Base-by-base conservation (phyloP, 1,139 yeast genomes). In the Zygoascus hellenicus region DNA sequence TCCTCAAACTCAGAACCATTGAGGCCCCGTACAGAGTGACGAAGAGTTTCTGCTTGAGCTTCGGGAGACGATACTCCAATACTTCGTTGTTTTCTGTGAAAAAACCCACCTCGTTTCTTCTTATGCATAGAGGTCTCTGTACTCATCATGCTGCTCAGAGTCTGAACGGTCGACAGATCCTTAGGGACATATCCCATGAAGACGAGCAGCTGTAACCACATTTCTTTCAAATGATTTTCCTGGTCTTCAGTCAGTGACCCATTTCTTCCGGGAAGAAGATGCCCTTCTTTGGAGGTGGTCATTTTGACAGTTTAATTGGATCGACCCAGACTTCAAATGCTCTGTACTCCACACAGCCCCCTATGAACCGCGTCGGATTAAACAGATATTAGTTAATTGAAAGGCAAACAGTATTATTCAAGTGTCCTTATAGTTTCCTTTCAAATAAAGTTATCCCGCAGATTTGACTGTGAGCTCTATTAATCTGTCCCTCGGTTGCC, bases 191-290 rank as follows among this genome's bases (percentile, higher is more conserved):
- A 72, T 2, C 88, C 92, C 70, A 80, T 74, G 48, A 72, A 77
- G 49, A 75, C 76, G 51, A 86, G 67, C 42, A 83, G 59, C 52
- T 80, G 76, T 36, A 84, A 80, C 92, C 94, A 84, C 44, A 81
- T 73, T 60, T 85, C 90, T 65, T 87, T 87, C 56, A 88, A 72
- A 36, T 72, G 72, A 48, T 74, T 68, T 58, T 84, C 94, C 65
- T 86, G 83, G 35, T 78, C 81, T 1, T 71, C 66, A 10, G 81
- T 75, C 42, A 87, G 68, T 26, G 80, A 75, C 53, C 48, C 43
- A 16, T 46, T 49, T 14, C 51, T 40, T 10, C 51, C 51, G n/a
- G 39, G 39, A 31, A 31, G 33, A 31, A 31, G 26, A 5, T 22
- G 4, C 7, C 26, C 26, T 5, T 7, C 26, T 5, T 22, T 22